Base-by-base conservation (phyloP, 306 rosid species). In the Clitoria ternatea region DNA sequence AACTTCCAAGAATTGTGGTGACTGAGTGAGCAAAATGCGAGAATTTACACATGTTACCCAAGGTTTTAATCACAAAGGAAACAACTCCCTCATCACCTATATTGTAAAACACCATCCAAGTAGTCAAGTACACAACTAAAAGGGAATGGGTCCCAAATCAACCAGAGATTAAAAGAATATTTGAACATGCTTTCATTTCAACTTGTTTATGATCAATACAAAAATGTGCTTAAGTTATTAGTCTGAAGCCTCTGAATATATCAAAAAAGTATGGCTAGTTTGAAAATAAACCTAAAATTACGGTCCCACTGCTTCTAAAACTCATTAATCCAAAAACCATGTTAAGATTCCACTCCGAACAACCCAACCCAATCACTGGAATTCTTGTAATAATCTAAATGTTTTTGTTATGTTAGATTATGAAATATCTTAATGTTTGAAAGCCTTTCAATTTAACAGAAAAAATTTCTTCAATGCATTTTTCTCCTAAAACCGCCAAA, bases 121-220 rank as follows among this genome's bases (percentile, higher is more conserved):
- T n/a, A n/a, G n/a, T n/a, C 48, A 66, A 73, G 17, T 8, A 63
- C n/a, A n/a, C n/a, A n/a, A n/a, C n/a, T n/a, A n/a, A n/a, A n/a
- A n/a, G n/a, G n/a, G n/a, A n/a, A n/a, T n/a, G 33, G 27, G 9
- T 52, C 79, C 43, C 47, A 54, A 19, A 24, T 54, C 37, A 63
- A 45, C 50, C 13, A 17, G 35, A 71, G 29, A 32, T 9, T 19
- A n/a, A 59, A 24, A 59, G 61, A 48, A 33, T 19, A 27, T 50
- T 14, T 29, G 19, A 11, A n/a, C 39, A 18, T 11, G 18, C 36
- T 12, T 36, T 62, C 72, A 23, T 12, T 36, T 62, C 72, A 23
- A 63, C 56, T 54, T 42, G 39, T 70, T 63, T 44, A 54, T 14
- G 59, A 71, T 54, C 63, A 71, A 66, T 19, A 44, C 17, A 23